Evolutionary conservation across 2,329 filamentous ascomycete species (phyloP), one percentile per base, ranked within the genome.

Genomic region (Boeremia lycopersici): DNA sequence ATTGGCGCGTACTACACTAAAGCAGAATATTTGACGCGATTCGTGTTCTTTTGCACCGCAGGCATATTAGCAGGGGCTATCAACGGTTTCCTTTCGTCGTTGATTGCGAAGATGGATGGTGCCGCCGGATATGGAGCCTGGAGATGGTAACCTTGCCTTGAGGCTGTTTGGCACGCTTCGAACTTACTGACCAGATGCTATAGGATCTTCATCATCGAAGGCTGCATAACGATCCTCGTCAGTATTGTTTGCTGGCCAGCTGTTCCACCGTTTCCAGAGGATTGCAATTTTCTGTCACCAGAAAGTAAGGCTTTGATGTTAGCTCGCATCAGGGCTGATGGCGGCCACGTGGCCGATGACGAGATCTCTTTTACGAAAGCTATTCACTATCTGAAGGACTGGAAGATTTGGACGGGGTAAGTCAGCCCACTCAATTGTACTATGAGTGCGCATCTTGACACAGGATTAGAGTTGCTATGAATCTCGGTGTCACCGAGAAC

Each of bases 201-300:
- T 17, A 70, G 69, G 69, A 86, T 86, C 62, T 86, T 86, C 74
- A 84, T 86, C 71, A 85, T 86, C 56, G 84, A 86, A 62, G 84
- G 84, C 1, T 64, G 83, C 36, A 57, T 84, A 48, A 86, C 83
- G 6, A 74, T 81, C 38, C 56, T 79, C 49, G 60, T 82, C 33
- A 82, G 80, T 2, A 28, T 77, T 2, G 49, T 74, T 0, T 80
- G 80, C 1, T 81, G 79, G 10, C 73, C 82, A 44, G 73, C 82
- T 59, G 77, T 86, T 62, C 81, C 82, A 0, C 77, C 78, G 1
- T 78, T 74, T 10, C 82, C 83, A 0, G 73, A 75, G 19, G 69
- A 77, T 1, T 80, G 79, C 29, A 77, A 71, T n/a, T 82, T 81
- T 60, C 72, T 86, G 25, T 80, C 72, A 7, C 74, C 77, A 2